Evolutionary conservation across 225 moss, liverwort and hornwort genomes (phyloP), one percentile per base, ranked within the genome.

Genomic region (Straminergon stramineum): DNA sequence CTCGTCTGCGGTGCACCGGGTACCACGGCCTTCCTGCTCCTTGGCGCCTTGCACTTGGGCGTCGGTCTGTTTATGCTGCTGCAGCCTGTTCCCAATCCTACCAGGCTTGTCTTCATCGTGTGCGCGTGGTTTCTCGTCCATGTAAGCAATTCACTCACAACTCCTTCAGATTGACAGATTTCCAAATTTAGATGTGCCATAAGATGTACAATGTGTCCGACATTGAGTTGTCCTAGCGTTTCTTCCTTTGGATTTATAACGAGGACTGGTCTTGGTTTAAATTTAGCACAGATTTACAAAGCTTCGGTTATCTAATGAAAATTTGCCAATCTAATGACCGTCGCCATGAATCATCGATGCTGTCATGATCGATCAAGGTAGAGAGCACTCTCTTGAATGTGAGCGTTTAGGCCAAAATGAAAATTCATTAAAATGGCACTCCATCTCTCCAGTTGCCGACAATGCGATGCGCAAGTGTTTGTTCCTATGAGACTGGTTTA

Each of bases 1-100:
- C 92, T 98, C 21, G 91, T 98, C 53, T 98, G 97, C 75, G 97
- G 98, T 15, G 97, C 98, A 19, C 98, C 98, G 6, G 98, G 98
- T 52, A 98, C 98, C 9, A 94, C 96, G 10, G 77, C 94, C 15
- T 96, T 96, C 90, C 85, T 97, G 61, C 92, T 98, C 20, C 90
- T 98, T 13, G 97, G 96, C 52, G 95, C 91, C 17, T 91, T 98
- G 89, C 98, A 98, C 83, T 80, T 98, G 90, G 79, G 76, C 13
- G 94, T 94, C 5, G 98, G 98, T 2, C 1, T 96, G 1, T 96
- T 89, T 90, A 91, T 98, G 93, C 70, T 98, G 83, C 67, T 97
- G 43, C 86, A 91, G 87, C 95, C 95, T 11, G 91, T 95, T 13
- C 88, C 92, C 3, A 89, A 95, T 55, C 7, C 81, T 8, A 89